A percentile compares a stretch with the other conserved stretches of the same genome.
Evolutionary conservation across 106 monocot genomes (phyloP).

Genomic region (Phalaenopsis equestris): DNA sequence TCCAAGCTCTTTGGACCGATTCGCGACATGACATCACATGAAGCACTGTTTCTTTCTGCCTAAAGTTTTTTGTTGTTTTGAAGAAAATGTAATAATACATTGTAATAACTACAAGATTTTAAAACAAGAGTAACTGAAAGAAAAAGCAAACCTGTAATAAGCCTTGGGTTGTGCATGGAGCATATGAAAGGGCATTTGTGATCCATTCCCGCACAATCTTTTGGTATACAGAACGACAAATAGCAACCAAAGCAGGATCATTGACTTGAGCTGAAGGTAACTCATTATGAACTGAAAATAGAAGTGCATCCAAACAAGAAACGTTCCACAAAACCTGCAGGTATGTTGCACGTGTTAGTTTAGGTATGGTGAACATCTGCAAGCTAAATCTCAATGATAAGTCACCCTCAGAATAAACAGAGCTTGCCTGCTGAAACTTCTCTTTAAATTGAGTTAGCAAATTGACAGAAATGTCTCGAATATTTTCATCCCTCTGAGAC

Average conservation of each 20-base stretch:
- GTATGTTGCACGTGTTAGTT: background rate
- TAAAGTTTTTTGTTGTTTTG: background rate
- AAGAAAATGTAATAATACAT: background rate
- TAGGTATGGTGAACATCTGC: background rate
- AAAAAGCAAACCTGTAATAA: slow-evolving; percentile 71
- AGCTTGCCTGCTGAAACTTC: slow-evolving; percentile 77
- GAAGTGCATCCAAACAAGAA: slow-evolving; percentile 83
- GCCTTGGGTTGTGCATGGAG: slow-evolving; percentile 92
- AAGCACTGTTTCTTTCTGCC: background rate
- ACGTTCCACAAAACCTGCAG: slow-evolving; percentile 93
- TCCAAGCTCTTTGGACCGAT: too few species aligned
- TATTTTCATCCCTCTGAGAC: slow-evolving; percentile 92
- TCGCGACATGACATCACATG: background rate
- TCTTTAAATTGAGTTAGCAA: slow-evolving; percentile 80
- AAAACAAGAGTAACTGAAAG: background rate
- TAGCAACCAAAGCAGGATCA: slow-evolving; percentile 94
- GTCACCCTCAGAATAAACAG: background rate
- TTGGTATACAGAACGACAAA: slow-evolving; percentile 79
- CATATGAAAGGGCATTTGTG: slow-evolving; percentile 84
- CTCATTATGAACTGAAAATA: slow-evolving; percentile 82
- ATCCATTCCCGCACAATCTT: slow-evolving; percentile 91
- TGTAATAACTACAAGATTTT: background rate
- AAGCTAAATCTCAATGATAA: background rate
- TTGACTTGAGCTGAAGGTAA: slow-evolving; percentile 70
- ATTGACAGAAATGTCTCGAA: slow-evolving; percentile 78